Conservation (phyloP, 345 rosid genomes). For the Populus nigra region DNA sequence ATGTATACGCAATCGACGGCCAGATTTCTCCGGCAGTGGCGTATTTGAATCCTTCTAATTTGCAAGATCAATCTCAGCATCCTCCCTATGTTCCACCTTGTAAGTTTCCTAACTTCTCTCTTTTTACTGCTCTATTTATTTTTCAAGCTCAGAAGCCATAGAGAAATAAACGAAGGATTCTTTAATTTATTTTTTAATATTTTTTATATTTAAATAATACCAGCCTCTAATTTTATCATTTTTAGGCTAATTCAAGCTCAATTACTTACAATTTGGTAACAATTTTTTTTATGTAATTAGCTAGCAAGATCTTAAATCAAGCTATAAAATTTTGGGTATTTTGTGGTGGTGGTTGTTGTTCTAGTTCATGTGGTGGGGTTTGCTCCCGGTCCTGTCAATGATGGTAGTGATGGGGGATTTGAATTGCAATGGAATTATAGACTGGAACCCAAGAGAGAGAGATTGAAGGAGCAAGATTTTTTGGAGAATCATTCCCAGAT, state of each 20-base stretch:
- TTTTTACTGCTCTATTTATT: not conserved
- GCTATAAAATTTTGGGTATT: not conserved
- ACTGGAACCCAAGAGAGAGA: conserved; percentile 54
- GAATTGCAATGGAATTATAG: conserved; percentile 64
- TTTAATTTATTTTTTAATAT: not conserved
- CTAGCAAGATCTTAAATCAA: not conserved
- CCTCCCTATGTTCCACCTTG: conserved; percentile 86
- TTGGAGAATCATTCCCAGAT: conserved; percentile 71
- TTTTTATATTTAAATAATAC: not conserved
- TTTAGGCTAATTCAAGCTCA: not conserved
- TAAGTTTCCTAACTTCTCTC: conserved; percentile 25
- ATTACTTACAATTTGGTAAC: not conserved
- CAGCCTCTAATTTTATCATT: not conserved
- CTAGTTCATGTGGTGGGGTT: conserved; percentile 78
- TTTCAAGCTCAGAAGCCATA: not conserved
- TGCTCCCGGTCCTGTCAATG: conserved; percentile 54
- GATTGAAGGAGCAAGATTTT: conserved; percentile 64
- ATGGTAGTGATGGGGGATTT: conserved; percentile 49
- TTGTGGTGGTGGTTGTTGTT: conserved; percentile 5
- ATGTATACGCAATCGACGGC: conserved; percentile 40
- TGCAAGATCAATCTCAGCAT: conserved; percentile 69
- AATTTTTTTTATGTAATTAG: not conserved
- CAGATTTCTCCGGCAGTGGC: conserved; percentile 52
- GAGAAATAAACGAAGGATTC: not conserved
- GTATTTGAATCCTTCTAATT: conserved; percentile 32